phyloP scores from a whole-genome alignment of 257 asterid species.

The Nicotiana tomentosiformis region DNA sequence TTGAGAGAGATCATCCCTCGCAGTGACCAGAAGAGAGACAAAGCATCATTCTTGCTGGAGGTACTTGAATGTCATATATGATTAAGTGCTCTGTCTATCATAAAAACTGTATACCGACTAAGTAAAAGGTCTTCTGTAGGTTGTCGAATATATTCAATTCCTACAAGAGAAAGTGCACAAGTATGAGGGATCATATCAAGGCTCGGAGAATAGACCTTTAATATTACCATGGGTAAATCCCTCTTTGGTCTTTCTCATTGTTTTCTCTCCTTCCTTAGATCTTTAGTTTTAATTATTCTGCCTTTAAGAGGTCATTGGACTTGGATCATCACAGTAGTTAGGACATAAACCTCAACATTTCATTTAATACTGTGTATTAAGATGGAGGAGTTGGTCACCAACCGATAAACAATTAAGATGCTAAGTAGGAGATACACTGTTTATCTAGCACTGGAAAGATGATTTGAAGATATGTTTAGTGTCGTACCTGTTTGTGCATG shows the following conservation, averaged over 20 bases:
- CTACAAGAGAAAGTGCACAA: slow-evolving; percentile 84
- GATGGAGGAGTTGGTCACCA: background rate
- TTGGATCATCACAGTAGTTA: background rate
- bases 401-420: background rate
- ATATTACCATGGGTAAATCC: slow-evolving; percentile 61
- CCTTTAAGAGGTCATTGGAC: background rate
- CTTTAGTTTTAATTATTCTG: background rate
- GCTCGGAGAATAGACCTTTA: slow-evolving; percentile 66
- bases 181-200: slow-evolving; percentile 56
- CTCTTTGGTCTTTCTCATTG: background rate
- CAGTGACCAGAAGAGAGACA: slow-evolving; percentile 93
- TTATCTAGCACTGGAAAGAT: background rate
- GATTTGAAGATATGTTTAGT: background rate
- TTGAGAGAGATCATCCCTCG: slow-evolving; percentile 85
- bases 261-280: background rate
- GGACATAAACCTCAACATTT: background rate
- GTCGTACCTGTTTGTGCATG: background rate
- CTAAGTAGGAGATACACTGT: background rate
- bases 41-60: slow-evolving; percentile 95
- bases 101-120: background rate
- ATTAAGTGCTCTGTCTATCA: background rate
- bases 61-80: slow-evolving; percentile 23
- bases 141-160: slow-evolving; percentile 81
- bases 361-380: background rate
- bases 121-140: slow-evolving; percentile 36